Base-by-base conservation (phyloP, 2,329 filamentous ascomycete species). In the Ascochyta clinopodiicola region DNA sequence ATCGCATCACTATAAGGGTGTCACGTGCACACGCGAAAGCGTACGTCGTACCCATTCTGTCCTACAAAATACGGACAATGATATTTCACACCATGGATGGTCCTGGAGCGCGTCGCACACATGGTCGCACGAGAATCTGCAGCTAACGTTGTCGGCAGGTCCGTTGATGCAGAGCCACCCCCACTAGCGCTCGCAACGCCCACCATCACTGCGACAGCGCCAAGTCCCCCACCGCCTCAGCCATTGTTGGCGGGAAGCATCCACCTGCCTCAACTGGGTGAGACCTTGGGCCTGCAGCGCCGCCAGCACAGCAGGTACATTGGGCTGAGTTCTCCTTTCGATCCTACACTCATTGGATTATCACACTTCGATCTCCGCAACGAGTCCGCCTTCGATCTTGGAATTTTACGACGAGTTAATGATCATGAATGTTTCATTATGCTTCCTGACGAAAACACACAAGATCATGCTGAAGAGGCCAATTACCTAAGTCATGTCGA, bases 281-380 rank as follows among this genome's bases (percentile, higher is more conserved):
- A 81, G 68, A 80, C 78, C 12, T 62, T 95, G 54, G 91, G 91
- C 56, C 82, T 95, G 63, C 90, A 94, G 72, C 81, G 85, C 68
- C 88, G 91, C 74, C 86, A 89, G 57, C 92, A 89, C 74, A 92
- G 89, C 77, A 89, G 91, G 76, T 91, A 94, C 70, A 91, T 95
- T 65, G 91, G 91, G 24, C 86, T 89, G 54, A 94, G 90, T 45
- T 92, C 90, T 45, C 89, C 92, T 67, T 91, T 93, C 70, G 91
- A 95, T 72, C 89, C 90, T 15, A 88, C 88, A n/a, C 81, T 95
- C 50, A 91, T 94, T 75, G 90, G 91, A 66, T 82, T 94, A 21
- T 92, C 90, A 21, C 83, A 87, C 6, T 93, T 93, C 74, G 89
- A 94, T 76, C 88, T 87, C 27, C 88, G 90, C 71, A 90, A 93